Base-by-base conservation (phyloP, 495 filamentous ascomycete species). In the Neurospora sp. region DNA sequence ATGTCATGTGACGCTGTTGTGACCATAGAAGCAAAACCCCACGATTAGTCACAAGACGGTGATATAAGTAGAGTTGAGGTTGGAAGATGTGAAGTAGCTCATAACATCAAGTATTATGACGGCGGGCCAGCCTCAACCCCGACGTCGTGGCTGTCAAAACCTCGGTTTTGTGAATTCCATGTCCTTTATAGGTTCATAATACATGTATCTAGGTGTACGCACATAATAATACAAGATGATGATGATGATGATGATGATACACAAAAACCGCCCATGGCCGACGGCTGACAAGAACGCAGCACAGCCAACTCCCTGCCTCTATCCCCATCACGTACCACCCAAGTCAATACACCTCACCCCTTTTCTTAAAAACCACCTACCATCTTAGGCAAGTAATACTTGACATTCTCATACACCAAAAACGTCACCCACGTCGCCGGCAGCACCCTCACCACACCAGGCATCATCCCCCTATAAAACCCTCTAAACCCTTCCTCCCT, bases 401-500 rank as follows among this genome's bases (percentile, higher is more conserved):
- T 94, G 71, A 89, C 91, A 82, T 98, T 98, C 84, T 99, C 96
- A 82, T 98, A 98, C 68, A 98, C 94, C 76, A 99, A 81, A 79
- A 99, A 98, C n/a, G 95, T 98, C 53, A 97, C 92, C 89, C 96
- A 97, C 16, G 95, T 98, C 70, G 93, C 93, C 16, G 96, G 96
- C 79, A 99, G 80, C 65, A 98, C 96, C 72, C 95, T 88, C 71
- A 97, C 82, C 48, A 97, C 85, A 74, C 96, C 97, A 7, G 95
- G 94, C 42, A 92, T 89, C 70, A 98, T 85, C 4, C 96, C 96
- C 78, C 93, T 94, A 84, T 98, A 99, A 78, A 98, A 98, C 3
- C 95, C 96, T 5, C 86, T 84, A 53, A 91, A 73, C 0, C 96
- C 95, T 78, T 98, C 94, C 73, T 90, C 87, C 38, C 78, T 80